Base-by-base conservation (phyloP, 306 rosid genomes). In the Myrica gale region DNA sequence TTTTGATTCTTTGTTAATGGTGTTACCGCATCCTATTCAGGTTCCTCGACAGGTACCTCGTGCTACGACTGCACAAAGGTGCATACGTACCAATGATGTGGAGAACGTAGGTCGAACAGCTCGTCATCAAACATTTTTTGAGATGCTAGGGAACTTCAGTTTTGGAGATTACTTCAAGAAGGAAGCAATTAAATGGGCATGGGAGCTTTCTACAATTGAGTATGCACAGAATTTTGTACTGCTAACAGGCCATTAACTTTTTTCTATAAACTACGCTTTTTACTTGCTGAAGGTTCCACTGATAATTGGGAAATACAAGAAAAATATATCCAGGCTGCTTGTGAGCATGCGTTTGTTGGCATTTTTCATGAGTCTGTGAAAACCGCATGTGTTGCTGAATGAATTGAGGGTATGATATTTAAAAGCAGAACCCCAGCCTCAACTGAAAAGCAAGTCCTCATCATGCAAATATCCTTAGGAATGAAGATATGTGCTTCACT, bases 61-160 rank as follows among this genome's bases (percentile, higher is more conserved):
- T 75, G 98, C 96, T 21, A 77, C 96, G 61, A 94, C 98, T 85
- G 74, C 97, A 0, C 98, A 94, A 71, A 89, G 90, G 79, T 94
- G 98, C 88, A 87, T 90, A 72, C 94, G 97, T 56, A 91, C 98
- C 17, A 94, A 94, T 78, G 97, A 94, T 71, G 82, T 94, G 75
- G 84, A 91, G 81, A 94, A 91, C 82, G 98, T 94, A 45, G 98
- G 98, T 65, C 91, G 83, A 71, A 94, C 98, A 7, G 39, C 96
- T 52, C 82, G 94, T 17, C 98, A 94, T 83, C 98, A 94, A 13
- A 91, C 97, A 69, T 91, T 94, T 75, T 94, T 94, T 75, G 97
- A 94, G 87, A 91, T 94, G 98, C 98, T 94, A 74, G 98, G 97
- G 65, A 94, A 94, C 87, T 94, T 94, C 87, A 94, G 96, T 85